These are phyloP conservation scores for Chimonanthus praecox DNA, from an alignment of 164 flowering plant genomes.

Conservation along the genomic window DNA sequence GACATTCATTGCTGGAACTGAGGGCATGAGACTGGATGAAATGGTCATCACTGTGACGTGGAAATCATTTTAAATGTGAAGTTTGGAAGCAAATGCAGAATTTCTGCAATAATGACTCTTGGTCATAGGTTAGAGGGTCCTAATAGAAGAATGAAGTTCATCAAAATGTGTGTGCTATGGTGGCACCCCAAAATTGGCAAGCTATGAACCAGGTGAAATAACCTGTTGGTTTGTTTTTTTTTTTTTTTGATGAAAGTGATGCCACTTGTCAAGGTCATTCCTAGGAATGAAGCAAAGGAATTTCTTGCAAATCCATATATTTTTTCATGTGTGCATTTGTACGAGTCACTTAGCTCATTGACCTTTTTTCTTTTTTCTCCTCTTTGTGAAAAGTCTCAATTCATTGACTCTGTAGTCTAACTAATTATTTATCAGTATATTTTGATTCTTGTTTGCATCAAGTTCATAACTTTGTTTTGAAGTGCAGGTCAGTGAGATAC, in stretches of 20 bases:
- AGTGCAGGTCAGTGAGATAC: slow-evolving; percentile 90
- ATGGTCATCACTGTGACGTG: background rate
- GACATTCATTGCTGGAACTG: background rate
- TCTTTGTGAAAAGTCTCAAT: background rate
- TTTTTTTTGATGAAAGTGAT: too few relatives aligned
- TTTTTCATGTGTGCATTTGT: background rate
- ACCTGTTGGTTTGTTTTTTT: background rate
- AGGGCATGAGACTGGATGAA: too few relatives aligned
- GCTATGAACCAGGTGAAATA: background rate
- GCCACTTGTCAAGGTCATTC: background rate
- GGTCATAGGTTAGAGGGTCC: background rate
- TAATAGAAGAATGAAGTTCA: background rate
- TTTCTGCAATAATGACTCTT: background rate
- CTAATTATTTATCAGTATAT: background rate
- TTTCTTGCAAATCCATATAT: background rate
- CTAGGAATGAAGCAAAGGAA: background rate
- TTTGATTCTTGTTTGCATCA: background rate
- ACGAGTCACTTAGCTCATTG: background rate
- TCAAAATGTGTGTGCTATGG: background rate
- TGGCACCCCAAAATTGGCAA: background rate
- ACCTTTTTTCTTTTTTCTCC: too few relatives aligned
- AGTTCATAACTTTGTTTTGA: slow-evolving; percentile 4
- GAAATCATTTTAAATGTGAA: background rate
- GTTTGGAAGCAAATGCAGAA: background rate
- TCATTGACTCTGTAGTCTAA: background rate